These are phyloP conservation scores for Aspergillus avenaceus DNA, from an alignment of 495 filamentous ascomycete genomes.

Conservation along the genomic window DNA sequence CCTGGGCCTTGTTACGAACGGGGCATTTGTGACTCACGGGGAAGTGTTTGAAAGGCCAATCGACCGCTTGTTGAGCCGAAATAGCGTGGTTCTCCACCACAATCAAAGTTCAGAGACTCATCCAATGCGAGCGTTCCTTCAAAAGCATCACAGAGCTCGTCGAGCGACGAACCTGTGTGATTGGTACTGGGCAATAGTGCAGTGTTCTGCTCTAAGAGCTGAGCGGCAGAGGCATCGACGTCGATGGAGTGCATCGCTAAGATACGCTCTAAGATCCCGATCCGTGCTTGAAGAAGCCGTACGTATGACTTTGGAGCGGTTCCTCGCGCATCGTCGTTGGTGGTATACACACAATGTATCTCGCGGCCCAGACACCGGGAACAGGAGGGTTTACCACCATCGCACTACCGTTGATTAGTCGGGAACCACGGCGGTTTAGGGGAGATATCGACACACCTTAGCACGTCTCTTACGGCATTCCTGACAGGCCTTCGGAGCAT, in stretches of 20 bases:
- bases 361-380: slow-evolving; percentile 24
- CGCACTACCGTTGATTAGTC: slow-evolving; percentile 14
- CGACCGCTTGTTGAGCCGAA: slow-evolving; percentile 28
- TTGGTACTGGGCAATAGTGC: not conserved
- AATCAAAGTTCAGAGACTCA: slow-evolving; percentile 28
- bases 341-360: slow-evolving; percentile 22
- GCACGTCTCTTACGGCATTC: slow-evolving; percentile 28
- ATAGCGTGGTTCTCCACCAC: slow-evolving; percentile 28
- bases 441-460: slow-evolving; percentile 13
- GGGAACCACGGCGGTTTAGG: not conserved
- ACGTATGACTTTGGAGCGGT: slow-evolving; percentile 29
- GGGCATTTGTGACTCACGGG: no score
- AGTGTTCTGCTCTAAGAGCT: slow-evolving; percentile 13
- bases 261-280: slow-evolving; percentile 21
- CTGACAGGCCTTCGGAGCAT: slow-evolving; percentile 26
- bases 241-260: slow-evolving; percentile 20
- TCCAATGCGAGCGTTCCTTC: slow-evolving; percentile 25
- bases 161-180: not conserved
- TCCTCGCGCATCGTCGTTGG: slow-evolving; percentile 23
- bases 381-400: slow-evolving; percentile 23
- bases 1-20: no score
- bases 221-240: slow-evolving; percentile 17
- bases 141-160: slow-evolving; percentile 21
- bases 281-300: slow-evolving; percentile 23
- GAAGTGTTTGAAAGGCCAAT: slow-evolving; percentile 17